Evolutionary conservation across 192 early-diverging fungal genomes (phyloP).

Genomic region (Rhizoclosmatium sp.): DNA sequence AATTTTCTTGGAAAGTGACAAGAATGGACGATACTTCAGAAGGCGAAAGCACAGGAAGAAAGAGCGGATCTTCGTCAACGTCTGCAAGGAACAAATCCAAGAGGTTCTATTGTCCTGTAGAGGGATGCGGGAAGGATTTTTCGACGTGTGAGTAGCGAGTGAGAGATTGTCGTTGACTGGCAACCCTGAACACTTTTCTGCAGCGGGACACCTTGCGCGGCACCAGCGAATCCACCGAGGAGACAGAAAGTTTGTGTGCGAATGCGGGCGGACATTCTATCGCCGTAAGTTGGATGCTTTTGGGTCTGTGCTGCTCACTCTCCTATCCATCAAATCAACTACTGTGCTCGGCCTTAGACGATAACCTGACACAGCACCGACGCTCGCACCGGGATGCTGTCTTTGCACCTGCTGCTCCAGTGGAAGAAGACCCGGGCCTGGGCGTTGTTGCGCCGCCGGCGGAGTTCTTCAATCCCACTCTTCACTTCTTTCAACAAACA

Average conservation of each 20-base stretch:
- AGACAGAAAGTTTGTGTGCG: not conserved
- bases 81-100: not conserved
- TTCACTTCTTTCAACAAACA: no score
- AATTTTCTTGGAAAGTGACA: no score
- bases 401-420: not conserved
- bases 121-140: not conserved
- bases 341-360: not conserved
- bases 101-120: not conserved
- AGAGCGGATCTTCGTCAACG: no score
- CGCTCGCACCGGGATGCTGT: not conserved
- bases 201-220: not conserved
- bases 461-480: no score
- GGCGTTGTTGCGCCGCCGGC: no score
- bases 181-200: not conserved
- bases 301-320: no score
- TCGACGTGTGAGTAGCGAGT: not conserved
- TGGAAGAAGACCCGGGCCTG: no score
- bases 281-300: not conserved
- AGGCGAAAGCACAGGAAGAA: no score
- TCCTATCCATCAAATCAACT: no score
- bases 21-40: no score
- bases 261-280: constrained; percentile 2
- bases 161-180: not conserved
- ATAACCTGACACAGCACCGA: constrained; percentile 1
- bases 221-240: not conserved